Evolutionary conservation across 2,329 filamentous ascomycete species (phyloP).

Genomic region (Curvularia sp.): DNA sequence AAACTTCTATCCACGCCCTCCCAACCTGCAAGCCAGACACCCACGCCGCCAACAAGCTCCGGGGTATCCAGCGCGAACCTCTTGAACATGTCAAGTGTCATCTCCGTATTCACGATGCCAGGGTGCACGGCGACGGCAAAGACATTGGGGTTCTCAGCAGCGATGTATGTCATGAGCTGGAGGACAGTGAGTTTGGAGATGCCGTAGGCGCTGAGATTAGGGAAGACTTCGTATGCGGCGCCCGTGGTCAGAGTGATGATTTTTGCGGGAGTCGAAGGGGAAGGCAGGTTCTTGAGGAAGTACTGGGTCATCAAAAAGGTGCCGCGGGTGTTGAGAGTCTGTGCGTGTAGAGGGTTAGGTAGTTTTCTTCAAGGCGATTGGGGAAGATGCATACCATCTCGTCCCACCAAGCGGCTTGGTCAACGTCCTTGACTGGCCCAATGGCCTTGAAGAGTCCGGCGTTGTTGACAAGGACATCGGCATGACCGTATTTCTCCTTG

Average conservation of each 20-base stretch:
- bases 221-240: conserved; percentile 23
- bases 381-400: conserved; percentile 24
- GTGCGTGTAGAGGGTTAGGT: background rate
- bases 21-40: conserved; percentile 36
- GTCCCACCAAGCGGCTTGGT: conserved; percentile 32
- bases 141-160: conserved; percentile 31
- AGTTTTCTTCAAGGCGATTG: background rate
- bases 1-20: conserved; percentile 31
- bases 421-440: conserved; percentile 25
- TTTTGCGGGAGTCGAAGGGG: conserved; percentile 25
- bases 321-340: conserved; percentile 49
- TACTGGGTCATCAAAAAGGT: conserved; percentile 44
- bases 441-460: conserved; percentile 26
- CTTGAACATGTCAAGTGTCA: conserved; percentile 21
- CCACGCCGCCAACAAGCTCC: conserved; percentile 39
- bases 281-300: conserved; percentile 39
- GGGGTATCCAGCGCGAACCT: conserved; percentile 34
- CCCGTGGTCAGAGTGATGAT: conserved; percentile 35
- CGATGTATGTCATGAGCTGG: conserved; percentile 30
- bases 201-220: conserved; percentile 24
- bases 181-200: conserved; percentile 30
- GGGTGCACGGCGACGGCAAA: conserved; percentile 31
- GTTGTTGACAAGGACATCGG: conserved; percentile 28
- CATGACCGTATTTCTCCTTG: conserved; percentile 31
- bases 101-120: conserved; percentile 25